phyloP scores from a whole-genome alignment of 148 eudicot genomes.

The Salicornia ramosissima region DNA sequence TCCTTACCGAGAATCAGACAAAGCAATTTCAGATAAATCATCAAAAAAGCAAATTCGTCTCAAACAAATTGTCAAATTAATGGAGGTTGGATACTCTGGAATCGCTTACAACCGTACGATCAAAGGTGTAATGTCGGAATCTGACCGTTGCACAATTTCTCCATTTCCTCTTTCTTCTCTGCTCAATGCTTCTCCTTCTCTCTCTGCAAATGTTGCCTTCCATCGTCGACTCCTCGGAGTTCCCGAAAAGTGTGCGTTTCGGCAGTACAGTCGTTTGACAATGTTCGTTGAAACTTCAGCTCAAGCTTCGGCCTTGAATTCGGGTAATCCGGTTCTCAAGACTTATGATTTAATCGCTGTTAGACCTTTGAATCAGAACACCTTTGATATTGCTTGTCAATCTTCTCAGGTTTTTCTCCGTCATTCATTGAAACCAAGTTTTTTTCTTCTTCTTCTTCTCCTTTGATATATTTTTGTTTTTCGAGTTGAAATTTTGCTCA shows the following conservation, averaged over 20 bases:
- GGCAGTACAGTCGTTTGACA: conserved; percentile 76
- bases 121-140: conserved; percentile 69
- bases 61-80: conserved; percentile 46
- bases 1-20: conserved; percentile 58
- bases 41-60: conserved; percentile 44
- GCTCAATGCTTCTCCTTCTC: conserved; percentile 35
- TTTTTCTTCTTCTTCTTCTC: too few species aligned
- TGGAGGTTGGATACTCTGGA: conserved; percentile 79
- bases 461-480: too few species aligned
- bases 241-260: conserved; percentile 40
- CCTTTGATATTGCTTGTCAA: conserved; percentile 69
- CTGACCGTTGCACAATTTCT: conserved; percentile 63
- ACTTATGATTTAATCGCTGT: conserved; percentile 82
- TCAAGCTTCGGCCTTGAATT: conserved; percentile 64
- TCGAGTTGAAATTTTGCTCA: not conserved
- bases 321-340: conserved; percentile 67
- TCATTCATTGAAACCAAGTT: too few species aligned
- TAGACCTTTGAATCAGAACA: conserved; percentile 62
- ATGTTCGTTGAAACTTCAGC: conserved; percentile 46
- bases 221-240: conserved; percentile 52
- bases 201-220: conserved; percentile 46
- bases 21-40: conserved; percentile 28
- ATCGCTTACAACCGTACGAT: conserved; percentile 71
- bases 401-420: conserved; percentile 49
- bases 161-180: conserved; percentile 59